Evolutionary conservation across 768 basidiomycete genomes (phyloP).

Genomic region (Russula emetica): DNA sequence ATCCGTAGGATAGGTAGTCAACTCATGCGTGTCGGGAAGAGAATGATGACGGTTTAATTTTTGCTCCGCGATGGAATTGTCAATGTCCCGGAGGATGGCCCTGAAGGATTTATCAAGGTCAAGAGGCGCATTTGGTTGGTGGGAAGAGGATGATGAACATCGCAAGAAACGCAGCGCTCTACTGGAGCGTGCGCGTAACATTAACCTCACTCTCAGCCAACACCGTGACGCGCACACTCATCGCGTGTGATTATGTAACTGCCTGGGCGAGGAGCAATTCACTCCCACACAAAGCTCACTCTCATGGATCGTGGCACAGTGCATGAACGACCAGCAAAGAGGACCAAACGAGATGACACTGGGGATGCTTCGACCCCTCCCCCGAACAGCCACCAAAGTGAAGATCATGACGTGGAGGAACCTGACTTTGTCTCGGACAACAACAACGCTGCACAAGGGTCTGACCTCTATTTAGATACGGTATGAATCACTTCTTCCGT

Average conservation of each 20-base stretch:
- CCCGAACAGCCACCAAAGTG: conserved; percentile 6
- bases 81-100: conserved; percentile 60
- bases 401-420: conserved; percentile 30
- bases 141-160: conserved; percentile 33
- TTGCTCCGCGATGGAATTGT: conserved; percentile 50
- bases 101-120: conserved; percentile 63
- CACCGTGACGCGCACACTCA: background rate
- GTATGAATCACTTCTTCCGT: conserved; percentile 44
- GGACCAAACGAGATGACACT: conserved; percentile 18
- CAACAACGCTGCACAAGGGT: conserved; percentile 43
- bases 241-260: conserved; percentile 21
- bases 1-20: conserved; percentile 48
- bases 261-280: background rate
- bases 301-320: conserved; percentile 10
- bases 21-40: conserved; percentile 41
- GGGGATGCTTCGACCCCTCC: background rate
- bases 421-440: conserved; percentile 32
- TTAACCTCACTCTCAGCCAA: conserved; percentile 11
- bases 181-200: conserved; percentile 15
- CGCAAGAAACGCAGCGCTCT: conserved; percentile 13
- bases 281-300: background rate
- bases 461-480: conserved; percentile 93
- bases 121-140: conserved; percentile 55
- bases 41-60: conserved; percentile 28
- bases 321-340: conserved; percentile 29